Base-by-base conservation (phyloP, 2,329 filamentous ascomycete genomes). In the Tolypocladium sp. region DNA sequence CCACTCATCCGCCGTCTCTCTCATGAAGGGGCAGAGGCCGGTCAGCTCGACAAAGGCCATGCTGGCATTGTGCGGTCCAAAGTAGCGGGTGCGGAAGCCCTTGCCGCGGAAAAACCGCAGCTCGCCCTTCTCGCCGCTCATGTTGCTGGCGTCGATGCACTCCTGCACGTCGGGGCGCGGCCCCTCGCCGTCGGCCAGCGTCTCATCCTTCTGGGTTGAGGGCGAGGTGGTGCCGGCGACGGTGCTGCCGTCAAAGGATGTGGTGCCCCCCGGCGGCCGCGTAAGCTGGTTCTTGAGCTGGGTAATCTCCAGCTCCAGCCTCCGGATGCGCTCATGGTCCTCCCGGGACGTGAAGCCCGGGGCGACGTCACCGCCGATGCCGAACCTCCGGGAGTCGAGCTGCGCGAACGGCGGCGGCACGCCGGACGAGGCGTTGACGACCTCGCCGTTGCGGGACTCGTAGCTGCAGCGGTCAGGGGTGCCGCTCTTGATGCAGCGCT, bases 1-100 rank as follows among this genome's bases (percentile, higher is more conserved):
- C 81, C 82, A 85, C 67, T 85, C 81, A 57, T 84, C 81, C 12
- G 82, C 82, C 1, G 82, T 85, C 71, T 85, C 82, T 63, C 79
- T 81, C 83, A 86, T 85, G 60, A 85, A 85, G 17, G 81, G 79
- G 53, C 77, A 81, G 53, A 86, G 74, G 2, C 83, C 82, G 2
- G 80, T 79, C 64, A 82, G 73, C 73, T 84, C 82, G 56, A 80
- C 78, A 65, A 85, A 82, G 13, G 83, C 82, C 71, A 84, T 81
- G 71, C 79, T 84, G 52, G 82, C 81, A 63, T 84, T 85, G 68
- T 84, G 80, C 3, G 82, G 82, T 2, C 83, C 82, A 64, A 81
- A 83, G 67, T 85, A 85, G 62, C 82, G 77, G 3, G 81, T 84
- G 65, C 81, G 81, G 69, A 85, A 85, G 62, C 82, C 81, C 66